Percentiles rank a stretch among this genome's conserved stretches.
These are phyloP conservation scores for Clathrus columnatus DNA, from an alignment of 768 basidiomycete species.

Conservation along the genomic window DNA sequence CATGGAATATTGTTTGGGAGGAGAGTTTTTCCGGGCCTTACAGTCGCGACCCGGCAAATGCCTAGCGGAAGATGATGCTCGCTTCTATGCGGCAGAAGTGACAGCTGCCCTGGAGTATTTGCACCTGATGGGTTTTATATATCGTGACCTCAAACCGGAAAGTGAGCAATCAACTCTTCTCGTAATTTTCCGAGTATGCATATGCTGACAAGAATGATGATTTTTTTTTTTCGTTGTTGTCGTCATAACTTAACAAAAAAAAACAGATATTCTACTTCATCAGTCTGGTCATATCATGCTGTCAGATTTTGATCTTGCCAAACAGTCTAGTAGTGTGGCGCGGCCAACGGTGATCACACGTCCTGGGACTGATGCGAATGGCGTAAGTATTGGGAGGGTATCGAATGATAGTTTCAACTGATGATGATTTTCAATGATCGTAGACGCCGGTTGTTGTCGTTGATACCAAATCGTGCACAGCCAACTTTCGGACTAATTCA, in stretches of 20 bases:
- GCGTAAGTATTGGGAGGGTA: slow-evolving; percentile 45
- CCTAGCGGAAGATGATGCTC: slow-evolving; percentile 86
- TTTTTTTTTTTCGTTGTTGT: slow-evolving; percentile 5
- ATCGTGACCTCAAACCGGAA: slow-evolving; percentile 98
- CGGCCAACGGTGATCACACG: slow-evolving; percentile 60
- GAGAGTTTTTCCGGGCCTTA: slow-evolving; percentile 97
- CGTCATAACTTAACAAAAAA: slow-evolving; percentile 11
- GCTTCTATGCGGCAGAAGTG: slow-evolving; percentile 98
- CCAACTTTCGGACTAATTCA: slow-evolving; percentile 95
- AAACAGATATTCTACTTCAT: slow-evolving; percentile 88
- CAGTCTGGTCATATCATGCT: slow-evolving; percentile 99
- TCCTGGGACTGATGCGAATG: slow-evolving; percentile 82
- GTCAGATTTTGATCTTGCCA: slow-evolving; percentile 98
- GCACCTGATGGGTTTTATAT: slow-evolving; percentile 99
- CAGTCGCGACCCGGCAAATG: slow-evolving; percentile 97
- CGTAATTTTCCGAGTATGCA: background rate
- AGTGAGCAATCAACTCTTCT: slow-evolving; percentile 56
- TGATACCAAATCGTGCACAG: slow-evolving; percentile 95
- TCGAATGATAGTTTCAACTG: background rate
- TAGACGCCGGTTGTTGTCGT: slow-evolving; percentile 70
- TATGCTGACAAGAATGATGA: slow-evolving; percentile 15
- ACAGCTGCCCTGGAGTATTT: slow-evolving; percentile 96
- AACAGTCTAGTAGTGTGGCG: slow-evolving; percentile 56
- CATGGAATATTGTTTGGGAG: slow-evolving; percentile 99
- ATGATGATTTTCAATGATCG: background rate